Evolutionary conservation across 73 alveolate genomes (phyloP), one percentile per base, ranked within the genome.

Genomic region (Paramecium biaurelia): DNA sequence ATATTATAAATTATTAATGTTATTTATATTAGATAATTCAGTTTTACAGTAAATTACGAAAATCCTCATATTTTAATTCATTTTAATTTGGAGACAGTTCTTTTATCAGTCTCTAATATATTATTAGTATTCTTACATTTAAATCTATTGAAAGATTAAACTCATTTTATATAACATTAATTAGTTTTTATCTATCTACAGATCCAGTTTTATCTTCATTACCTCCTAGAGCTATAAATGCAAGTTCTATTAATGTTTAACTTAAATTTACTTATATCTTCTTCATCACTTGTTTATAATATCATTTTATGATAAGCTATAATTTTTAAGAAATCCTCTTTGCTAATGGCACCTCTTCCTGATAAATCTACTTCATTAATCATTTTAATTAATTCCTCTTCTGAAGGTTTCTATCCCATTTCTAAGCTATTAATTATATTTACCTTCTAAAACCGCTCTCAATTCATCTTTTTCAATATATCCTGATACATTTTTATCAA

Each of bases 201-300:
- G 85, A 72, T 70, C 99, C 99, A 76, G 95, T 95, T 85, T 95
- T 95, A 85, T 97, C 98, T 10, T 96, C 96, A 67, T 96, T 93
- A 5, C 99, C 99, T 7, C 99, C 99, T 92, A 98, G 70, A 34
- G 99, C 99, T 56, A 97, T 98, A 93, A 97, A 98, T 30, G 99
- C 99, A 85, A 63, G 88, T 59, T 86, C 85, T 86, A 35, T n/a
- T 18, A 4, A 35, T 0, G 47, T 38, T 38, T 1, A 34, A 1
- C 15, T 53, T 1, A 34, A 86, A 12, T 30, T 30, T 86, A 86
- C 93, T 59, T 59, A 86, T 86, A 59, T 86, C 93, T 20, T 86
- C 93, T 20, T 86, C 93, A 63, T 86, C 93, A 38, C 93, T 86
- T 7, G 82, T 86, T 68, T 86, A 28, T 56, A 57, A 20, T 5